A percentile compares a stretch with the other conserved stretches of the same genome.
Conservation (phyloP, 257 asterid genomes). For the Primulina tabacum region DNA sequence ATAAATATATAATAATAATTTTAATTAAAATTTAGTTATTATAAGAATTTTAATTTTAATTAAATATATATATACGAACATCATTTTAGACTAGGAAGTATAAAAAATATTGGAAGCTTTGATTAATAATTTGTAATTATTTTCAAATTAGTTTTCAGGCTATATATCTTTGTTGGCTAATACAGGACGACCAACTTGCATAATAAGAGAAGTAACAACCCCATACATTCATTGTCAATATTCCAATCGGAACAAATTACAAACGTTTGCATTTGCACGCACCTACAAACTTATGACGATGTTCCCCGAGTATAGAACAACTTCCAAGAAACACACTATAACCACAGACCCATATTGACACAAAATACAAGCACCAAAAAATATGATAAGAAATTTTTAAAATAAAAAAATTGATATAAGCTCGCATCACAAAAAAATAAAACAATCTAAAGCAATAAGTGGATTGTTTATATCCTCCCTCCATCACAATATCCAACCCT, state of each 20-base stretch:
- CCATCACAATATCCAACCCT: constrained; percentile 47
- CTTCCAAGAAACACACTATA: not conserved
- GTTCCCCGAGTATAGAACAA: not conserved
- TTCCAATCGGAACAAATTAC: not conserved
- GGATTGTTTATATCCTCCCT: constrained; percentile 79
- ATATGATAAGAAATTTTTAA: no score
- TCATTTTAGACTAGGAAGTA: no score
- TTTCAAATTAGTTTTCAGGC: no score
- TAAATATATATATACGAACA: no score
- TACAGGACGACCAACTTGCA: not conserved
- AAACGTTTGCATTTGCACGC: not conserved
- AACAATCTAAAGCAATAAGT: constrained; percentile 77
- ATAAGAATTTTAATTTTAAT: no score
- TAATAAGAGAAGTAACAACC: not conserved
- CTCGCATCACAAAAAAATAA: constrained; percentile 51
- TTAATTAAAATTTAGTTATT: no score
- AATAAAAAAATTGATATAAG: no score
- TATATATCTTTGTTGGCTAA: no score
- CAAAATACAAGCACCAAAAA: not conserved
- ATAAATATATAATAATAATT: no score
- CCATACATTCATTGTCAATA: not conserved
- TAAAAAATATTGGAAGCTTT: no score
- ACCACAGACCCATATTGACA: not conserved
- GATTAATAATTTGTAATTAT: not conserved
- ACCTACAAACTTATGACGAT: no score